Evolutionary conservation across 208 protist genomes (phyloP), one percentile per base, ranked within the genome.

Genomic region (Acanthamoeba polyphaga): DNA sequence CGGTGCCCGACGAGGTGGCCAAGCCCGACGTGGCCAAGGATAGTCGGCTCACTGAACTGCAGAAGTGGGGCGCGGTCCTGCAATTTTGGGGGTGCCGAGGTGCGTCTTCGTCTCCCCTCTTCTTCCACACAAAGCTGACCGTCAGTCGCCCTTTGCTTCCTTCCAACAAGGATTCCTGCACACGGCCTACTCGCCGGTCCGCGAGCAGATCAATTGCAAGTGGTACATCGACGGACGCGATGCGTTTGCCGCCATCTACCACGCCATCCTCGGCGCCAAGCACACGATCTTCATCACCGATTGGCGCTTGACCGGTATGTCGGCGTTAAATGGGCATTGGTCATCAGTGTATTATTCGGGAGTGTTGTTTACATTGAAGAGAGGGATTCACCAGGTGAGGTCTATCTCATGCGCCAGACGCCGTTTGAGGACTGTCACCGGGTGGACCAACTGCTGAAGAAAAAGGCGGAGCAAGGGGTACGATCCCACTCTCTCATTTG

Each of bases 211-310:
- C 72, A 85, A 64, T n/a, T 78, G 70, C 72, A 62, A 66, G 53
- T 94, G 90, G 90, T 94, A 85, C 27, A 46, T 94, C 29, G 90
- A 94, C 55, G 90, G 90, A 29, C 64, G 72, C 46, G 90, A 78
- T 29, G 49, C 90, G 29, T 70, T 94, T 9, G 70, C 72, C 1
- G 90, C 90, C n/a, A 84, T 94, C 3, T 64, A 80, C 24, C 66
- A 70, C 38, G 90, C 90, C 27, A 94, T 94, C 34, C 53, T 72
- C 29, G 32, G 38, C 64, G 90, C 90, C 49, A 78, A 94, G 74
- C 70, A 94, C 32, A 64, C 49, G 22, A 49, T 94, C 9, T 94
- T 94, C 72, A 94, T 94, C 51, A 94, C 90, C n/a, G 90, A 85
- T 51, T 94, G 90, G 90, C 72, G 90, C 9, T 49, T 94, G 32